A percentile compares a stretch with the other conserved stretches of the same genome.
phyloP scores from a whole-genome alignment of 257 asterid species.

The Solanum etuberosum region DNA sequence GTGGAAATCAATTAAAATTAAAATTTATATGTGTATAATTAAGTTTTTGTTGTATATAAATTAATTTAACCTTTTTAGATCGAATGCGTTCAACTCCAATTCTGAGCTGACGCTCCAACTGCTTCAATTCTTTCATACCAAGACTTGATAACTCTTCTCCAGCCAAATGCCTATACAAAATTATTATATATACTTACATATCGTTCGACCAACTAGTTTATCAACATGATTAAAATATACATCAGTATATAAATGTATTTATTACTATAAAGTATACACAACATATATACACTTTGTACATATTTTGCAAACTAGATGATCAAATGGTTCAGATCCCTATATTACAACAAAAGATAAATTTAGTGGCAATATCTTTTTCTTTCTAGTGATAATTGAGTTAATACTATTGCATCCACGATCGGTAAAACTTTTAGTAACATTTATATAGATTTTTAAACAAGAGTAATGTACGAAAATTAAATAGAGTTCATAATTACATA shows the following conservation, averaged over 20 bases:
- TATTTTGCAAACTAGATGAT: not conserved
- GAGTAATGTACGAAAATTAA: not conserved
- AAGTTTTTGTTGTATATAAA: not conserved
- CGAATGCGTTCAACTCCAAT: constrained; percentile 52
- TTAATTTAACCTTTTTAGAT: constrained; percentile 31
- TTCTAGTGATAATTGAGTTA: not conserved
- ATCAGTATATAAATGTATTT: not conserved
- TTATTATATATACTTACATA: too few relatives aligned
- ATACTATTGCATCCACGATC: too few relatives aligned
- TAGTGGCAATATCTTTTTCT: too few relatives aligned
- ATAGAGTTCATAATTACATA: not conserved
- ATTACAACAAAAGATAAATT: too few relatives aligned
- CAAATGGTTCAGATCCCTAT: too few relatives aligned
- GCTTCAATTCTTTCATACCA: constrained; percentile 53
- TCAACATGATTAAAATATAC: too few relatives aligned
- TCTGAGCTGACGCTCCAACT: constrained; percentile 43
- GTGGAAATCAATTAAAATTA: not conserved
- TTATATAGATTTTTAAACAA: not conserved
- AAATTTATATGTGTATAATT: not conserved
- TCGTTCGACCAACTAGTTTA: not conserved
- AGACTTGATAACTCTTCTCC: constrained; percentile 41
- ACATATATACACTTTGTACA: not conserved
- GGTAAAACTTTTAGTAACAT: too few relatives aligned
- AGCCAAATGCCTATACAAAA: constrained; percentile 35
- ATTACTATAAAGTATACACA: not conserved